Base-by-base conservation (phyloP, 768 basidiomycete species). In the Lactifluus piperatus region DNA sequence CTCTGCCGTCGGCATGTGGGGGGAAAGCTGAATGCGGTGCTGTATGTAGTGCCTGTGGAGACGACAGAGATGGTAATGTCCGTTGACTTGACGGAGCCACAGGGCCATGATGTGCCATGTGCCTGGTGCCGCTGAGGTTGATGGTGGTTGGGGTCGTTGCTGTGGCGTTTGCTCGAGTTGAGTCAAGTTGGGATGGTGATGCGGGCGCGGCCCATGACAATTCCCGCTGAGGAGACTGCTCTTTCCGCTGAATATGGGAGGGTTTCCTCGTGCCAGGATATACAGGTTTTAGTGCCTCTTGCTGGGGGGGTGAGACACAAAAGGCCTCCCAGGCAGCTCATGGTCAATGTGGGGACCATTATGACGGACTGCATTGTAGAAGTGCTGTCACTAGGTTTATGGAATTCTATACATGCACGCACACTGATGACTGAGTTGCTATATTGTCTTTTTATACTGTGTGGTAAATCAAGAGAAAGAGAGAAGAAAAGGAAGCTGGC, bases 101-200 rank as follows among this genome's bases (percentile, higher is more conserved):
- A 45, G 34, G 65, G 2, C 63, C 61, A 20, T 58, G 60, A 34
- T 63, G 61, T 13, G n/a, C n/a, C n/a, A n/a, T n/a, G n/a, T n/a
- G 54, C 57, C 36, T 69, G 61, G 51, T 66, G 65, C 27, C 53
- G 66, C 29, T 22, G 65, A 27, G 66, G 67, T 18, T 60, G 59
- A 3, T n/a, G n/a, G n/a, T 2, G 43, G 43, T 13, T 51, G 0
- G 56, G 9, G 59, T n/a, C 47, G 61, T 26, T 58, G 58, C 44
- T 58, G 58, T 49, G 50, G 59, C 30, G 36, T 50, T 22, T 54
- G 54, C n/a, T 50, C 44, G 18, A 24, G 16, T 2, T 58, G 11
- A n/a, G 24, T 24, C 13, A 53, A 50, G 13, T 58, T 22, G 62
- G 57, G 63, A n/a, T n/a, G 34, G 36, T 49, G n/a, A n/a, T n/a